Base-by-base conservation (phyloP, 2,329 filamentous ascomycete species). In the Macrophomina phaseolina region DNA sequence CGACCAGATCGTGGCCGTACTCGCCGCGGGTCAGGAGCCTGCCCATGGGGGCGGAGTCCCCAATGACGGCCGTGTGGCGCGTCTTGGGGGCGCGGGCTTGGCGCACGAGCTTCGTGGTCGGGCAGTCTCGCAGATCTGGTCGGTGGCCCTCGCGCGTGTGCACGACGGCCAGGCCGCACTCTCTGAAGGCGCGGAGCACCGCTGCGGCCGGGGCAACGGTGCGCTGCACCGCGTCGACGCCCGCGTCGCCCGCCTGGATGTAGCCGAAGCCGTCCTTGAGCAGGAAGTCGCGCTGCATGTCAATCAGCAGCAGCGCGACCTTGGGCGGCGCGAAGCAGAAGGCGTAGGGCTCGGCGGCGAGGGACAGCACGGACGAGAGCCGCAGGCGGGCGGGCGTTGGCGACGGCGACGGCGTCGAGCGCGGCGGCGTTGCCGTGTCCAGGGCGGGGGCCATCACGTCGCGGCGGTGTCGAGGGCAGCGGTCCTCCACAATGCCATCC, bases 11-110 rank as follows among this genome's bases (percentile, higher is more conserved):
- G 70, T 88, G 86, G 0, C 87, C 87, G 18, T 77, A 70, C 70
- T 89, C 84, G 0, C 87, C 86, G 28, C 86, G 83, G 30, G 89
- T 78, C 4, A 89, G 76, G 2, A 89, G 80, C n/a, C 84, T 82
- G 0, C 87, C 87, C 53, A 88, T 73, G 0, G 86, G 86, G 0
- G 86, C 86, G 16, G 68, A 74, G 9, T 82, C 81, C 3, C 81
- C 82, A 53, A 88, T 87, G 0, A 83, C 83, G 16, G 85, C 70
- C 6, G 81, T 79, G 0, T 40, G 48, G 48, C 48, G 48, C 1
- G 38, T 40, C 40, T 80, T 79, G 6, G 79, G 70, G 69, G 86
- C 86, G 66, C 87, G 84, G 11, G 78, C 78, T 46, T 83, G 86
- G 4, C 87, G 81, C 53, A 81, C 82, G 2, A 73, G 74, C 72